A percentile compares a stretch with the other conserved stretches of the same genome.
These are phyloP conservation scores for Thermoascus crustaceus DNA, from an alignment of 2,329 filamentous ascomycete species.

Conservation along the genomic window DNA sequence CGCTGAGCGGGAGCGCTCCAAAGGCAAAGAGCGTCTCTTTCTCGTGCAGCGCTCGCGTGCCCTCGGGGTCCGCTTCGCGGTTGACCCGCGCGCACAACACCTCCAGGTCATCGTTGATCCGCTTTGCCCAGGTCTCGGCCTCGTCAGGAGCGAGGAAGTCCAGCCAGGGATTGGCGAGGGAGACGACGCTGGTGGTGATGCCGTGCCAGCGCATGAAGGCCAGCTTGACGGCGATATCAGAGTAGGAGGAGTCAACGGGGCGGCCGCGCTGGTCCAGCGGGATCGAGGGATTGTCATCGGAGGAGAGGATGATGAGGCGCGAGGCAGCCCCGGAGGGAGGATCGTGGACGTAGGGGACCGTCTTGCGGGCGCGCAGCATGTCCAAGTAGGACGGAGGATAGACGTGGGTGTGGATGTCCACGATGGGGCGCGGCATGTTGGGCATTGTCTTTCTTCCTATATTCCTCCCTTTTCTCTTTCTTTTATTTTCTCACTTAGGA, in stretches of 20 bases:
- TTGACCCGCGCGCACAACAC: constrained; percentile 53
- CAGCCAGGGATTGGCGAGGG: constrained; percentile 87
- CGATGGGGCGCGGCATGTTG: constrained; percentile 33
- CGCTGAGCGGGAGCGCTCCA: constrained; percentile 69
- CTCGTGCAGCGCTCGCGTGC: constrained; percentile 27
- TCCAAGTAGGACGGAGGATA: constrained; percentile 54
- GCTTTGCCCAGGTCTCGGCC: constrained; percentile 54
- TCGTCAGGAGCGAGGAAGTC: constrained; percentile 64
- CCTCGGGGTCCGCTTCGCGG: constrained; percentile 12
- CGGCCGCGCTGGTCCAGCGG: constrained; percentile 53
- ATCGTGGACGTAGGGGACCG: constrained; percentile 39
- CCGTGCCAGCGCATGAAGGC: constrained; percentile 78
- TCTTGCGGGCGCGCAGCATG: constrained; percentile 46
- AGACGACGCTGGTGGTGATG: constrained; percentile 78
- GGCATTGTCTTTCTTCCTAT: background rate
- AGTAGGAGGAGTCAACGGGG: constrained; percentile 76
- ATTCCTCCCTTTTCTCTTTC: background rate
- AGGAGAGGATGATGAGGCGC: constrained; percentile 40
- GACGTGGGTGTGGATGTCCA: constrained; percentile 57
- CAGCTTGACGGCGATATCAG: constrained; percentile 69
- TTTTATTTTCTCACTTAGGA: too few species aligned
- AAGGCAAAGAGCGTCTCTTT: constrained; percentile 72
- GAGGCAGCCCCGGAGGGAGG: constrained; percentile 26
- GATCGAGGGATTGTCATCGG: constrained; percentile 35
- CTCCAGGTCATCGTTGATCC: constrained; percentile 72